Percentiles rank a stretch among this genome's conserved stretches.
These are phyloP conservation scores for Parathielavia appendiculata DNA, from an alignment of 495 filamentous ascomycete genomes.

Conservation along the genomic window DNA sequence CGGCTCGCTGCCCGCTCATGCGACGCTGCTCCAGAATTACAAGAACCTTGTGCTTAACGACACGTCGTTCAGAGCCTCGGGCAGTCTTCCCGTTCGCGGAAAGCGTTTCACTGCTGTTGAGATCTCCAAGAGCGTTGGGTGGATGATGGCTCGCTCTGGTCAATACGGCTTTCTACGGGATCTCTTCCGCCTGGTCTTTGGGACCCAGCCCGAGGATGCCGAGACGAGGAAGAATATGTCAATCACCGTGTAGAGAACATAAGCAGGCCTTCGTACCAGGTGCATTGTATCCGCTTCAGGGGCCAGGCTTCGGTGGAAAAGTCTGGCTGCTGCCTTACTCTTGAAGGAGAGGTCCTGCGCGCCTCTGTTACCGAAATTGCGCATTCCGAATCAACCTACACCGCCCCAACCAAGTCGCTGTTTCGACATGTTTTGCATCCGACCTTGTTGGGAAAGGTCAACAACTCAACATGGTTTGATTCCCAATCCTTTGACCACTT, in stretches of 20 bases:
- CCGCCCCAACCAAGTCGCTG: too few species aligned
- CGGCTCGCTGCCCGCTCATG: constrained; percentile 64
- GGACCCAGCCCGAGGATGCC: constrained; percentile 72
- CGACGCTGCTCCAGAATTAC: constrained; percentile 66
- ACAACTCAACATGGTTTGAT: too few species aligned
- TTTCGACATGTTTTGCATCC: too few species aligned
- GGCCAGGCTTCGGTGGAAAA: too few species aligned
- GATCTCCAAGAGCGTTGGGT: constrained; percentile 66
- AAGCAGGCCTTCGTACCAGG: neutral
- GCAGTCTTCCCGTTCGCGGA: constrained; percentile 48
- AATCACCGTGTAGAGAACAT: constrained; percentile 36
- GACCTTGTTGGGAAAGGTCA: too few species aligned
- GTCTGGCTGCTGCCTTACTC: too few species aligned
- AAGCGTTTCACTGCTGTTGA: constrained; percentile 61
- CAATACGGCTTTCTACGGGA: constrained; percentile 72
- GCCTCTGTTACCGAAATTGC: too few species aligned
- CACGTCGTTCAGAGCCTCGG: constrained; percentile 55
- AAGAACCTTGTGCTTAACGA: constrained; percentile 69
- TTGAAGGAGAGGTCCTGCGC: too few species aligned
- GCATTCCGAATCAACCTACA: too few species aligned
- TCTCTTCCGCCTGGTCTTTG: constrained; percentile 78
- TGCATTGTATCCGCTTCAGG: too few species aligned
- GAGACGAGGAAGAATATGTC: constrained; percentile 49
- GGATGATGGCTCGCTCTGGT: constrained; percentile 53
- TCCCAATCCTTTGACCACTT: too few species aligned